Evolutionary conservation across 352 stramenopile species (phyloP).

Genomic region (Phytopythium ostracodes): DNA sequence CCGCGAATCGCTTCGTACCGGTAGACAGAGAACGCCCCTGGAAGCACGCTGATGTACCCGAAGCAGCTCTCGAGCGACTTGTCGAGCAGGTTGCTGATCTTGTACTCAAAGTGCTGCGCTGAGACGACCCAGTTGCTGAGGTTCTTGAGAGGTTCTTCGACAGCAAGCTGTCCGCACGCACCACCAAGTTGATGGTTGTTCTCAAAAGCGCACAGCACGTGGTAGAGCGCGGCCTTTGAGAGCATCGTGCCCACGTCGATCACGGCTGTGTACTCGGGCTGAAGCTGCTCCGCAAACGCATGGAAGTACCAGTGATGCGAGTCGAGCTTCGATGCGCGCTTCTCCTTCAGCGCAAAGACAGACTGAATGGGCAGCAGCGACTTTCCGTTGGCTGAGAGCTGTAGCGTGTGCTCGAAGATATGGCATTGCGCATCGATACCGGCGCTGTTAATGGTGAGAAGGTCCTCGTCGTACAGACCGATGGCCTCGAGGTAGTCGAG

Average conservation of each 20-base stretch:
- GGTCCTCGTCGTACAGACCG: conserved; percentile 80
- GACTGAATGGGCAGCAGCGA: conserved; percentile 69
- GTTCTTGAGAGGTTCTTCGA: conserved; percentile 80
- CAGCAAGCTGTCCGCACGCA: conserved; percentile 73
- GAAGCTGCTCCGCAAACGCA: conserved; percentile 77
- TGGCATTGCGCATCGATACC: conserved; percentile 80
- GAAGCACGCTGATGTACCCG: conserved; percentile 84
- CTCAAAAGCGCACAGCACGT: conserved; percentile 78
- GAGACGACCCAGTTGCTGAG: conserved; percentile 87
- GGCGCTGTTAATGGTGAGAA: conserved; percentile 82
- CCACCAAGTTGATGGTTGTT: conserved; percentile 76
- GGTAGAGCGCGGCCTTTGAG: conserved; percentile 71
- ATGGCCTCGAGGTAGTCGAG: conserved; percentile 73
- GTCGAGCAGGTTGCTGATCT: conserved; percentile 87
- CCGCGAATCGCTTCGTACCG: conserved; percentile 81
- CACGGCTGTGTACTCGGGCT: conserved; percentile 76
- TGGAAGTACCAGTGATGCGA: conserved; percentile 88
- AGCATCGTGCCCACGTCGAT: conserved; percentile 87
- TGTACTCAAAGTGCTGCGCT: conserved; percentile 89
- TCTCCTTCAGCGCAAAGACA: conserved; percentile 79
- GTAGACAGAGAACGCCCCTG: conserved; percentile 82
- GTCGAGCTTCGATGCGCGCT: conserved; percentile 78
- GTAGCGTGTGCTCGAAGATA: conserved; percentile 82
- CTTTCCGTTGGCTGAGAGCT: conserved; percentile 68
- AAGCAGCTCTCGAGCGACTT: conserved; percentile 86